Percentiles rank a stretch among this genome's conserved stretches.
These are phyloP conservation scores for Syzygium jambos DNA, from an alignment of 345 rosid genomes.

Conservation along the genomic window DNA sequence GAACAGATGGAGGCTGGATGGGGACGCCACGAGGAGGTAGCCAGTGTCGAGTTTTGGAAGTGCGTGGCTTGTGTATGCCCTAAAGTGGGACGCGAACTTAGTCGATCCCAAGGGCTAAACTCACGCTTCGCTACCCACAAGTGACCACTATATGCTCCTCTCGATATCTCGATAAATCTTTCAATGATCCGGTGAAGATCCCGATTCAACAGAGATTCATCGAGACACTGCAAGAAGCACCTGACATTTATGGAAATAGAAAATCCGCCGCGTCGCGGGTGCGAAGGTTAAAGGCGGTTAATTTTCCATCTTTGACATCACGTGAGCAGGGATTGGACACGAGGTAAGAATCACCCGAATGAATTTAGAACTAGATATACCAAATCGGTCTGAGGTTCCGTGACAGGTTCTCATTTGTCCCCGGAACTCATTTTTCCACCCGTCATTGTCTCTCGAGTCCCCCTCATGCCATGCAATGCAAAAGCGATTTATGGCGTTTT, in stretches of 20 bases:
- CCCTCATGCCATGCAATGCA: background rate
- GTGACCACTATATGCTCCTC: background rate
- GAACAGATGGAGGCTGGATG: conserved; percentile 21
- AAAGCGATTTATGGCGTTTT: background rate
- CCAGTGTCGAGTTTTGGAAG: too few species aligned
- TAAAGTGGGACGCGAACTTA: background rate
- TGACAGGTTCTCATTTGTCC: background rate
- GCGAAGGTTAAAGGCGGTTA: too few species aligned
- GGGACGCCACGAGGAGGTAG: conserved; percentile 11
- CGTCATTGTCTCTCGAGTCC: background rate
- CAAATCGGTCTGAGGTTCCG: background rate
- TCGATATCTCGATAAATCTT: background rate
- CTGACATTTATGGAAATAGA: background rate
- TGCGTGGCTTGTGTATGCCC: conserved; percentile 33
- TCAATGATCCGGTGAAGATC: background rate
- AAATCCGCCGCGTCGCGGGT: background rate
- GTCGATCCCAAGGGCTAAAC: background rate
- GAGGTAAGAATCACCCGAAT: too few species aligned
- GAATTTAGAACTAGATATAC: background rate
- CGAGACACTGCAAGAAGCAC: background rate
- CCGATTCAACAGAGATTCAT: background rate
- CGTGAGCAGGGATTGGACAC: too few species aligned
- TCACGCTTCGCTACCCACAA: background rate
- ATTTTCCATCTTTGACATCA: fast-evolving
- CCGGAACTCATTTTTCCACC: too few species aligned